Percentiles rank a stretch among this genome's conserved stretches.
These are phyloP conservation scores for Hymenoscyphus linearis DNA, from an alignment of 2,329 filamentous ascomycete genomes.

Conservation along the genomic window DNA sequence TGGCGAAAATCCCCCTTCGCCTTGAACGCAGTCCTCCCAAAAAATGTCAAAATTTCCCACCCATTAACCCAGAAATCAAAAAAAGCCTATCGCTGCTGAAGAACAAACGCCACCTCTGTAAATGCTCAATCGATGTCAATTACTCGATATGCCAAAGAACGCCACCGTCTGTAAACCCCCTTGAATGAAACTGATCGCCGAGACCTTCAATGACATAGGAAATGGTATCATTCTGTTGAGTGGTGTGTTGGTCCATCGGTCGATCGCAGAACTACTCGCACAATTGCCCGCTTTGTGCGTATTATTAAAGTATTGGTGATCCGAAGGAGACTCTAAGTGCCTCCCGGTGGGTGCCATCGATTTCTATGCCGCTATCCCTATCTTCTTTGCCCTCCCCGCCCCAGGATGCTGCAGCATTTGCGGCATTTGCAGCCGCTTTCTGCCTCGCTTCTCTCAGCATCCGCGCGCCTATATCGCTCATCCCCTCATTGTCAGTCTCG, in stretches of 20 bases:
- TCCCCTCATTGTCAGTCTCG: conserved; percentile 26
- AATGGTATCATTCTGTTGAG: conserved; percentile 19
- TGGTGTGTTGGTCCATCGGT: conserved; percentile 16
- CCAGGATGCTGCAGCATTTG: conserved; percentile 23
- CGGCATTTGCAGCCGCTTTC: conserved; percentile 21
- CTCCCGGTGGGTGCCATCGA: conserved; percentile 19
- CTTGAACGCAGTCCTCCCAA: background rate
- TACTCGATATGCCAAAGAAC: background rate
- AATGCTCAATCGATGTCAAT: background rate
- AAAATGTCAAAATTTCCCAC: background rate
- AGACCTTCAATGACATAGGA: conserved; percentile 14
- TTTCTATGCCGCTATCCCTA: conserved; percentile 28
- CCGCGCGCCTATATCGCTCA: conserved; percentile 26
- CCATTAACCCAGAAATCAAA: background rate
- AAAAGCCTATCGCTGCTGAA: background rate
- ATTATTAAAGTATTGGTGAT: conserved; percentile 1
- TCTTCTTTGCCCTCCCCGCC: conserved; percentile 22
- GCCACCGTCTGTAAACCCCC: background rate
- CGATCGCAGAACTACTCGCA: conserved; percentile 9
- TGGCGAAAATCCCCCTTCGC: background rate
- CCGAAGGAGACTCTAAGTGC: background rate
- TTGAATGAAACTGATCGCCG: conserved; percentile 1
- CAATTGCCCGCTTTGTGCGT: conserved; percentile 6
- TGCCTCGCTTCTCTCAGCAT: conserved; percentile 27
- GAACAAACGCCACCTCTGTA: background rate